Conservation (phyloP, 495 filamentous ascomycete genomes). For the Podospora conica region DNA sequence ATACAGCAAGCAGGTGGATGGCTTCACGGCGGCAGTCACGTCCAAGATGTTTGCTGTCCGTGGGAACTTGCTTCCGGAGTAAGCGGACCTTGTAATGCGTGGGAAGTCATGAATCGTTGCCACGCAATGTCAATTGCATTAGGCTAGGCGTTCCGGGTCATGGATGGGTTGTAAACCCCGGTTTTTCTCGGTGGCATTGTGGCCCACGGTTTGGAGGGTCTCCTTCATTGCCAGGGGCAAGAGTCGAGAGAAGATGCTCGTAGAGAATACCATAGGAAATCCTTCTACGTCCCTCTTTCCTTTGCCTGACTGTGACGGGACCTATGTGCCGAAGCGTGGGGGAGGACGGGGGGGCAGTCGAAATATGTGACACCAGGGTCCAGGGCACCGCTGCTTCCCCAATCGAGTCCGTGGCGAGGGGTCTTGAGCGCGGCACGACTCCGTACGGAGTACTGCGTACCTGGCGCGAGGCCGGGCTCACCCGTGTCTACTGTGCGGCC, state of each 20-base stretch:
- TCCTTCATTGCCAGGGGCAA: neutral
- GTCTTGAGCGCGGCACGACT: neutral
- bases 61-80: slow-evolving; percentile 56
- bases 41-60: slow-evolving; percentile 98
- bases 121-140: slow-evolving; percentile 24
- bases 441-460: too few relatives aligned
- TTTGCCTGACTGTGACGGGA: neutral
- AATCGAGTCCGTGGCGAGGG: neutral
- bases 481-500: too few relatives aligned
- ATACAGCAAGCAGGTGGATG: slow-evolving; percentile 94
- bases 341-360: neutral
- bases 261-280: neutral
- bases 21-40: slow-evolving; percentile 84
- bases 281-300: neutral
- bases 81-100: slow-evolving; percentile 15
- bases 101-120: slow-evolving; percentile 13
- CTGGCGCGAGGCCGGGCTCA: too few relatives aligned
- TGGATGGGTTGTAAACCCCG: slow-evolving; percentile 23
- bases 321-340: neutral
- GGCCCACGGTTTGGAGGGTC: slow-evolving; percentile 4
- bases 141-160: slow-evolving; percentile 30
- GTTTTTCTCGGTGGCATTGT: slow-evolving; percentile 18
- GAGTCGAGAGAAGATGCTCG: neutral
- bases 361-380: neutral
- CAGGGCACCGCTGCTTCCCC: neutral